Conservation (phyloP, 1,139 yeast species). For the Hyphopichia buzzinii region DNA sequence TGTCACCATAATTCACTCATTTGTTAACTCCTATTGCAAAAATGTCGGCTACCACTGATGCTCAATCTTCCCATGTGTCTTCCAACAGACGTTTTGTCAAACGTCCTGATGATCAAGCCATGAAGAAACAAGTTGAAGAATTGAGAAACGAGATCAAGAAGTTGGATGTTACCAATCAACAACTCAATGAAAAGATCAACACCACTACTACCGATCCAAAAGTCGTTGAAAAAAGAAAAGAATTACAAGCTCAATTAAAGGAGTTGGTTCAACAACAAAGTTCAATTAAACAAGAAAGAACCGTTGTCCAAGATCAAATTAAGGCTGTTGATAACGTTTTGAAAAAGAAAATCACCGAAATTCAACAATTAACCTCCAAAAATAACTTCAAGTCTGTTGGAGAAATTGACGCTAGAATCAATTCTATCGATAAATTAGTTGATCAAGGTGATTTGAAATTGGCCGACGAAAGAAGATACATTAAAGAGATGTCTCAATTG, state of each 20-base stretch:
- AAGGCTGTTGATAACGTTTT: slow-evolving; percentile 66
- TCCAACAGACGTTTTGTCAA: slow-evolving; percentile 50
- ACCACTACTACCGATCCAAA: slow-evolving; percentile 42
- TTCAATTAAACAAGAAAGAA: slow-evolving; percentile 68
- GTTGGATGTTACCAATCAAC: slow-evolving; percentile 53
- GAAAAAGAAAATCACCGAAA: slow-evolving; percentile 76
- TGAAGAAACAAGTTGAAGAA: slow-evolving; percentile 57
- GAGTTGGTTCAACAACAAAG: slow-evolving; percentile 66
- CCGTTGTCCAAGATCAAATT: slow-evolving; percentile 67
- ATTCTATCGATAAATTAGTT: slow-evolving; percentile 67
- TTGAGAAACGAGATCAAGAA: slow-evolving; percentile 69
- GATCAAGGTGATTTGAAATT: slow-evolving; percentile 80
- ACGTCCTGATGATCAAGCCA: slow-evolving; percentile 70
- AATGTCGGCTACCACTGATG: slow-evolving; percentile 20
- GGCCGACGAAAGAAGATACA: slow-evolving; percentile 85
- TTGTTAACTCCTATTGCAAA: too few relatives aligned
- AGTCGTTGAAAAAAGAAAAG: slow-evolving; percentile 55
- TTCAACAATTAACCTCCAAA: slow-evolving; percentile 69
- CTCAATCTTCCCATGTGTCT: slow-evolving; percentile 15
- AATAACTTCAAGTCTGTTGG: slow-evolving; percentile 67
- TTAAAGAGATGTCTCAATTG: slow-evolving; percentile 82
- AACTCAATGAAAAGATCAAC: slow-evolving; percentile 43
- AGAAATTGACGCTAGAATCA: slow-evolving; percentile 76
- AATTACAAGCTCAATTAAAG: slow-evolving; percentile 63
- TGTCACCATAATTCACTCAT: too few relatives aligned